Base-by-base conservation (phyloP, 495 filamentous ascomycete species). In the Cercophora sp. region DNA sequence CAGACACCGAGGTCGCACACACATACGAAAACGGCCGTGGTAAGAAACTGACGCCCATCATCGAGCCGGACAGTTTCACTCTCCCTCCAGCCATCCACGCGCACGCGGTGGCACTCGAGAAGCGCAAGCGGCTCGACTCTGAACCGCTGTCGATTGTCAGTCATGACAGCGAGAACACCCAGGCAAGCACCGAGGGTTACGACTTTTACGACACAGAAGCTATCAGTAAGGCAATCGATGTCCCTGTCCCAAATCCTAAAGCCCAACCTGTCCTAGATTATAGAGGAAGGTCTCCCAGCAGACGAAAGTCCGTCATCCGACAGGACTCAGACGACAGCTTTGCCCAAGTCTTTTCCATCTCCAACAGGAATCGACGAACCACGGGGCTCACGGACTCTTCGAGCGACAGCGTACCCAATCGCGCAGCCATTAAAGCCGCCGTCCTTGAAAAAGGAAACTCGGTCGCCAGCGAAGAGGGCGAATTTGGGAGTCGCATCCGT, bases 271-370 rank as follows among this genome's bases (percentile, higher is more conserved):
- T 43, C n/a, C 56, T 69, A 16, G 70, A 70, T 24, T 71, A 65
- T 25, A 37, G 24, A 0, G 61, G 53, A n/a, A 52, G 57, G 3
- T 65, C 65, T 11, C 65, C 60, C 1, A 61, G 50, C 13, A 47
- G 51, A 18, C 57, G 67, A 15, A 70, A 74, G 18, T 67, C 72
- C 0, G 76, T 83, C 16, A 60, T 77, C 19, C 78, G 86, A 18
- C 84, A 86, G 40, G 84, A 90, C 55, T 94, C 89, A 1, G 79
- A 84, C 19, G 89, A 92, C 54, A 91, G 87, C 57, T 89, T 89
- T 57, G 52, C 58, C 8, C 81, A 85, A 26, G 82, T 93, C 73
- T 89, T 94, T 64, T 90, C 85, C n/a, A 79, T 84, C 6, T 91
- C 88, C 2, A 82, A 83, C 10, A 80, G 84, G 15, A 83, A 81